Percentiles rank a stretch among this genome's conserved stretches.
phyloP scores from a whole-genome alignment of 2,329 filamentous ascomycete genomes.

The Talaromyces islandicus region DNA sequence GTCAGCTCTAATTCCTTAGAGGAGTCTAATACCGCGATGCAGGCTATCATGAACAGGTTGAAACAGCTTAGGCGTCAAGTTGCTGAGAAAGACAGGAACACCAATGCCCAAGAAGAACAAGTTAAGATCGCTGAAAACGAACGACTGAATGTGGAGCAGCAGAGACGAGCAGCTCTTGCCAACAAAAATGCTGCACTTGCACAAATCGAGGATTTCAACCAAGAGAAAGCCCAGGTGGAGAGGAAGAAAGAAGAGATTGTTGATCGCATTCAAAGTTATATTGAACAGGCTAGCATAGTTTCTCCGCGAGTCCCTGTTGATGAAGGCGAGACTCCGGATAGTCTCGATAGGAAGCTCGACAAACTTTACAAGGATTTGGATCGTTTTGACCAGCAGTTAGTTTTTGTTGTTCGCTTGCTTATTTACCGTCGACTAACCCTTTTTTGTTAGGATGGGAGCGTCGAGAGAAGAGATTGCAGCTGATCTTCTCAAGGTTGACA shows the following conservation, averaged over 20 bases:
- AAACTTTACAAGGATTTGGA: slow-evolving; percentile 55
- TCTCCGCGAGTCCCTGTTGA: slow-evolving; percentile 57
- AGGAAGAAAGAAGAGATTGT: slow-evolving; percentile 44
- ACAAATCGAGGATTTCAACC: slow-evolving; percentile 44
- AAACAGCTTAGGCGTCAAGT: slow-evolving; percentile 31
- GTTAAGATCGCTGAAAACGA: slow-evolving; percentile 54
- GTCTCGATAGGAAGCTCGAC: slow-evolving; percentile 42
- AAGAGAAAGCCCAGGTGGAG: slow-evolving; percentile 42
- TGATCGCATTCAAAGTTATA: slow-evolving; percentile 49
- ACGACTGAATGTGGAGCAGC: slow-evolving; percentile 42
- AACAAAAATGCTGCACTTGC: slow-evolving; percentile 59
- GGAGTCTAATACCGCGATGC: slow-evolving; percentile 43
- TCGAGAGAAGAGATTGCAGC: slow-evolving; percentile 60
- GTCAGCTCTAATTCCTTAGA: slow-evolving; percentile 40
- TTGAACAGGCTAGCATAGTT: slow-evolving; percentile 48
- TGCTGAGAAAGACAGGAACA: slow-evolving; percentile 25
- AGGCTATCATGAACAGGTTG: slow-evolving; percentile 35
- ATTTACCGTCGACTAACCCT: slow-evolving; percentile 19
- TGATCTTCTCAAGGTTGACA: slow-evolving; percentile 31
- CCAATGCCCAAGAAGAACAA: slow-evolving; percentile 33
- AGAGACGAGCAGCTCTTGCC: slow-evolving; percentile 49
- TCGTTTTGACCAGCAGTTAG: slow-evolving; percentile 47
- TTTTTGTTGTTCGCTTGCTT: slow-evolving; percentile 4
- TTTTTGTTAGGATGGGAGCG: slow-evolving; percentile 48
- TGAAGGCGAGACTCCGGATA: slow-evolving; percentile 56